Percentiles rank a stretch among this genome's conserved stretches.
Conservation (phyloP, 2,329 filamentous ascomycete genomes). For the Bipolaris bicolor region DNA sequence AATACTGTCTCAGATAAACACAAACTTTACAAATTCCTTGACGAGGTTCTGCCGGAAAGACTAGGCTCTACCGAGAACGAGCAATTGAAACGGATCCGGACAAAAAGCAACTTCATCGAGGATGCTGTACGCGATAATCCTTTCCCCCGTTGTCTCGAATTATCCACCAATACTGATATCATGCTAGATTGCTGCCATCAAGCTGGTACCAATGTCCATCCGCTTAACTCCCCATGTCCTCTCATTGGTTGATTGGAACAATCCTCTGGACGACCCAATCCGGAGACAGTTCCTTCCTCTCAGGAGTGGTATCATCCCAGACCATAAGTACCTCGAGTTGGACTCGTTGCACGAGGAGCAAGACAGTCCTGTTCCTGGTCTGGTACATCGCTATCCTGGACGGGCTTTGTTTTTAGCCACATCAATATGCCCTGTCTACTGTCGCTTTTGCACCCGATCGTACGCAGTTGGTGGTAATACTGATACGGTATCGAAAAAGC, state of each 20-base stretch:
- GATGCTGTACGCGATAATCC: slow-evolving; percentile 52
- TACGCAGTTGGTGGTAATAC: slow-evolving; percentile 65
- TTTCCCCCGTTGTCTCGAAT: background rate
- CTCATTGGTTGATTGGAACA: slow-evolving; percentile 64
- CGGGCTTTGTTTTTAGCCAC: slow-evolving; percentile 67
- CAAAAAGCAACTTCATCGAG: slow-evolving; percentile 60
- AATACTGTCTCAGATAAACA: slow-evolving; percentile 58
- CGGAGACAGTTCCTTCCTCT: slow-evolving; percentile 67
- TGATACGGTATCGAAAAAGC: slow-evolving; percentile 53
- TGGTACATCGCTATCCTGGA: slow-evolving; percentile 69
- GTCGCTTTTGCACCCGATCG: slow-evolving; percentile 66
- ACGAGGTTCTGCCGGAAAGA: slow-evolving; percentile 56
- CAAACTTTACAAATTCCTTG: slow-evolving; percentile 59
- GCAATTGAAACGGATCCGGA: slow-evolving; percentile 50
- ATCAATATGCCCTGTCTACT: slow-evolving; percentile 68
- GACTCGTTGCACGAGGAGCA: slow-evolving; percentile 65
- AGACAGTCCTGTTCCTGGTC: slow-evolving; percentile 62
- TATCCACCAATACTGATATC: background rate
- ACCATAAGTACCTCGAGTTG: slow-evolving; percentile 61
- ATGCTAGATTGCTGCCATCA: slow-evolving; percentile 54
- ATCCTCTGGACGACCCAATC: slow-evolving; percentile 65
- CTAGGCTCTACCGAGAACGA: slow-evolving; percentile 50
- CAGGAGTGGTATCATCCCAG: slow-evolving; percentile 58
- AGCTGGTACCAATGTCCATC: slow-evolving; percentile 64
- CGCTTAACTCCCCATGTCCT: slow-evolving; percentile 66